A percentile compares a stretch with the other conserved stretches of the same genome.
These are phyloP conservation scores for Onygenales sp. DNA, from an alignment of 2,329 filamentous ascomycete species.

Conservation along the genomic window DNA sequence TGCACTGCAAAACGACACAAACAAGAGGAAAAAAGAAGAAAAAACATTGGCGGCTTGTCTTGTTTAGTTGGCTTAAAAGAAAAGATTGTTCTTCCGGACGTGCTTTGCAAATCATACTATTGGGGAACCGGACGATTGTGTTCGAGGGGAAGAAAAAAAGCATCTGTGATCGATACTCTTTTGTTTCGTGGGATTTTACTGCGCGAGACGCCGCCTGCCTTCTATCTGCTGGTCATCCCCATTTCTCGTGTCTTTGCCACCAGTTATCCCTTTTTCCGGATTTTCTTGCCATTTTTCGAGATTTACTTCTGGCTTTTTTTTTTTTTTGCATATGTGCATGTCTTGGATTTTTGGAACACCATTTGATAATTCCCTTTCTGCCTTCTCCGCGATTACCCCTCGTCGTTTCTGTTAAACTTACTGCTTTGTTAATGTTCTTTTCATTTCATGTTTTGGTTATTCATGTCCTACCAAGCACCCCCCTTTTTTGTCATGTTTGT, in stretches of 20 bases:
- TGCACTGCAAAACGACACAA: no score
- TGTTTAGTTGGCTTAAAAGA: no score
- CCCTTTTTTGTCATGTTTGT: conserved; percentile 4
- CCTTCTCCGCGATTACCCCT: not conserved
- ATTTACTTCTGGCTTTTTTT: conserved; percentile 1
- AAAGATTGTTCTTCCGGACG: no score
- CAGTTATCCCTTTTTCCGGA: not conserved
- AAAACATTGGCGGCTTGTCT: no score
- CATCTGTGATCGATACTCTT: no score
- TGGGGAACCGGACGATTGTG: no score
- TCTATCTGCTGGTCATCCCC: not conserved
- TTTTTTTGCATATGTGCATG: not conserved
- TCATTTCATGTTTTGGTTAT: not conserved
- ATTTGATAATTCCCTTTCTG: not conserved
- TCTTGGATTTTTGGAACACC: not conserved
- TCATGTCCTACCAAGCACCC: no score
- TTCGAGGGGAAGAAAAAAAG: no score
- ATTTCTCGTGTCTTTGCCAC: not conserved
- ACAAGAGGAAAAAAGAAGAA: no score
- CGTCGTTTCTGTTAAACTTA: not conserved
- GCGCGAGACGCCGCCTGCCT: no score
- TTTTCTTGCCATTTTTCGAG: not conserved
- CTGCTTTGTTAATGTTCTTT: not conserved
- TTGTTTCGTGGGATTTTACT: no score
- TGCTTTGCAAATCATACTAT: no score